phyloP scores from a whole-genome alignment of 768 basidiomycete genomes.

The Asterophora parasitica region DNA sequence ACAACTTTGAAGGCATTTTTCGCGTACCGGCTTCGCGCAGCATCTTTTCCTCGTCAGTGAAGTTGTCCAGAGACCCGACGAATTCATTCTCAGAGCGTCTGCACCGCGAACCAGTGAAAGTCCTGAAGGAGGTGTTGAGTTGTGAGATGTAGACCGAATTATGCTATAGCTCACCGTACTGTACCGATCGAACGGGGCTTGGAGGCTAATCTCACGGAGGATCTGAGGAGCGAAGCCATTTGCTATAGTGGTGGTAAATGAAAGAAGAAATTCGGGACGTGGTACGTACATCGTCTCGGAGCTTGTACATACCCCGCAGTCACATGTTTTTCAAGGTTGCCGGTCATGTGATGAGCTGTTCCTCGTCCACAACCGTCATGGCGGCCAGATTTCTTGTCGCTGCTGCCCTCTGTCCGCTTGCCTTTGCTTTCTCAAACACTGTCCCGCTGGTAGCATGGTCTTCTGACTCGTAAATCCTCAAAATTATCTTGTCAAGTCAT shows the following conservation, averaged over 20 bases:
- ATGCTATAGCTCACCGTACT: slow-evolving; percentile 4
- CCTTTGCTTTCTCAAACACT: slow-evolving; percentile 57
- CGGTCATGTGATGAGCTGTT: slow-evolving; percentile 3
- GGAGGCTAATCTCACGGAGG: slow-evolving; percentile 10
- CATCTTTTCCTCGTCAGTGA: slow-evolving; percentile 94
- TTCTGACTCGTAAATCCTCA: slow-evolving; percentile 46
- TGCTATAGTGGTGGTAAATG: slow-evolving; percentile 3
- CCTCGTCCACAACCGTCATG: slow-evolving; percentile 27
- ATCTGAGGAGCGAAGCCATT: slow-evolving; percentile 15
- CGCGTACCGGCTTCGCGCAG: slow-evolving; percentile 80
- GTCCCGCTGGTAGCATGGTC: slow-evolving; percentile 70
- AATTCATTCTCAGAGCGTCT: slow-evolving; percentile 22
- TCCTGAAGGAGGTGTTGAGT: slow-evolving; percentile 18
- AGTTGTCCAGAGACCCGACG: slow-evolving; percentile 66
- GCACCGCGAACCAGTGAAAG: slow-evolving; percentile 34
- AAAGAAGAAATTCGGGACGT: not conserved
- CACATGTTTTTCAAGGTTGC: slow-evolving; percentile 11
- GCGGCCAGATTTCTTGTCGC: slow-evolving; percentile 37
- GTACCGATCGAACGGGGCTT: slow-evolving; percentile 6
- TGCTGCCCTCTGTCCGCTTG: slow-evolving; percentile 41
- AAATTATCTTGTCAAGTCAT: not conserved
- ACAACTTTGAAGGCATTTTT: not conserved
- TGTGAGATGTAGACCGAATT: not conserved
- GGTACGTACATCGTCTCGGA: not conserved
- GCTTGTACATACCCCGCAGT: not conserved